Evolutionary conservation across 805 yeast species (phyloP), one percentile per base, ranked within the genome.

Genomic region (Danielozyma ontarioensis): DNA sequence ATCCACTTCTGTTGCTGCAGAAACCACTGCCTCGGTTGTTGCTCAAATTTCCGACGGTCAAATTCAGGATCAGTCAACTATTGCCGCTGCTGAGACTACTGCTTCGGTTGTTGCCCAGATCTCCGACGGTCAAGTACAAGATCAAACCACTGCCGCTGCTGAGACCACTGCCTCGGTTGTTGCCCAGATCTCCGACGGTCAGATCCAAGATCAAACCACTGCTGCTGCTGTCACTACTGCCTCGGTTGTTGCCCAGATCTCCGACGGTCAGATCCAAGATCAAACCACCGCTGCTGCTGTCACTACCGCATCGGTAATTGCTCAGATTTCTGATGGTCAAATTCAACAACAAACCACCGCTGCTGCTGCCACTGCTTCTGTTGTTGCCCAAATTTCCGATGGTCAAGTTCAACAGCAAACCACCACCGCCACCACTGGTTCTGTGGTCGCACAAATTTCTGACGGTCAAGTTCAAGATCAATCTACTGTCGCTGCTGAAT

Each of bases 311-410:
- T 35, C 45, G 23, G 41, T 19, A 11, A 17, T 34, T 12, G 19
- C 14, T 33, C 36, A 33, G 33, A 31, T 27, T 27, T 25, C 25
- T n/a, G 43, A 36, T 21, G 40, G 41, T 14, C 38, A 37, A 23
- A 17, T 35, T 24, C 35, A 33, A 17, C 28, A 32, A 16, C 34
- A 32, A 27, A 29, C 33, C 12, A 28, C 13, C 23, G 23, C 46
- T 27, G 51, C 51, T 23, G 41, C 29, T 21, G 28, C 43, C 19
- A 36, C 46, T 22, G 44, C 54, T 15, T 56, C 63, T 33, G 50
- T 59, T 34, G 62, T 69, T 32, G 51, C 70, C 64, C 43, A 40
- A 50, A 69, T 68, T 40, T 57, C 61, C 33, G 76, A 71, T 42
- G 76, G 75, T 39, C 45, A 40, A 22, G 15, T 44, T 30, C 50